Conservation (phyloP, 495 filamentous ascomycete species). For the Aspergillus panamensis region DNA sequence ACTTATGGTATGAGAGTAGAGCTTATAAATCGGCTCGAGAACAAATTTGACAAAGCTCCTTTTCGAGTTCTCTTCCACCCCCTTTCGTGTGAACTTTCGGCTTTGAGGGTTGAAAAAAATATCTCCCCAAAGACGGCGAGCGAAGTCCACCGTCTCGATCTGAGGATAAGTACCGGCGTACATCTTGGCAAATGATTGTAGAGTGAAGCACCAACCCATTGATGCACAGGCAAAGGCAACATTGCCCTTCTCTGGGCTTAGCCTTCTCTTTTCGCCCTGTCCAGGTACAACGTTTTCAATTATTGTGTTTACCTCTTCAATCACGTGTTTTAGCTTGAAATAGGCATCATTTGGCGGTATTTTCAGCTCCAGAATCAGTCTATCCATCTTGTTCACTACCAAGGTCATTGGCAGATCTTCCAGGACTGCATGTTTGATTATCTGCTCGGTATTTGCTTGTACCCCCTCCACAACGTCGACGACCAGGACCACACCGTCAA, state of each 20-base stretch:
- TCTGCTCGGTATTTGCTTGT: conserved; percentile 92
- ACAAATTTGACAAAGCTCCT: conserved; percentile 93
- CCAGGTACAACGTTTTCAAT: conserved; percentile 88
- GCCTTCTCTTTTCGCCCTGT: conserved; percentile 69
- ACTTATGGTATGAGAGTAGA: conserved; percentile 94
- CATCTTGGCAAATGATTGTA: conserved; percentile 92
- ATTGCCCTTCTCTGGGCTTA: conserved; percentile 96
- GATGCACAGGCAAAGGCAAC: conserved; percentile 89
- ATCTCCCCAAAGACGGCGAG: conserved; percentile 85
- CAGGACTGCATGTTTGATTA: conserved; percentile 91
- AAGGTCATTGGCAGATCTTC: conserved; percentile 86
- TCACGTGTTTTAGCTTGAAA: conserved; percentile 96
- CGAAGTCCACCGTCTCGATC: conserved; percentile 76
- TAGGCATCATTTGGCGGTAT: conserved; percentile 94
- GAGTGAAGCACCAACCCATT: conserved; percentile 95
- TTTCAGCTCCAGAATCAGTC: conserved; percentile 90
- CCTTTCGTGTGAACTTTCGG: conserved; percentile 86
- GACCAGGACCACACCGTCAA: conserved; percentile 87
- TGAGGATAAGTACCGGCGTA: conserved; percentile 85
- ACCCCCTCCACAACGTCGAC: conserved; percentile 99
- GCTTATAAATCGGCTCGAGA: conserved; percentile 94
- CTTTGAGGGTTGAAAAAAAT: conserved; percentile 91
- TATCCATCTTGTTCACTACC: conserved; percentile 96
- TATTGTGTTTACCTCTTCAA: conserved; percentile 94
- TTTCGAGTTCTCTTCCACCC: conserved; percentile 73